phyloP scores from a whole-genome alignment of 164 flowering plant genomes.

The Stephania japonica region DNA sequence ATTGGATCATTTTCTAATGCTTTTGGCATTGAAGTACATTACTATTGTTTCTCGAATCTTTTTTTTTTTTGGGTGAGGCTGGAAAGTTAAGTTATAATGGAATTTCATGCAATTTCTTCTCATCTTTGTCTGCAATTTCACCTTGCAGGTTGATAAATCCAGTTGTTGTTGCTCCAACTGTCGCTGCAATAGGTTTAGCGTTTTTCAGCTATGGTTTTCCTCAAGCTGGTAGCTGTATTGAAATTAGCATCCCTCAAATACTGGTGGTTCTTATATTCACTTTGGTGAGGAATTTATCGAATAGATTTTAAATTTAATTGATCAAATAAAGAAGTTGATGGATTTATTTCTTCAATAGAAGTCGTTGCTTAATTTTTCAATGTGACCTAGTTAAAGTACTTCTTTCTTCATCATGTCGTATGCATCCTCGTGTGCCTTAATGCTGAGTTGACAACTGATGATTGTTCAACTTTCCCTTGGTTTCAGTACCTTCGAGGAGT shows the following conservation, averaged over 20 bases:
- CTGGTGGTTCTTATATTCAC: slow-evolving; percentile 67
- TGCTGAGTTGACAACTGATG: slow-evolving; percentile 4
- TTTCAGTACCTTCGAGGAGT: slow-evolving; percentile 80
- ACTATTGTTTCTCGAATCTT: neutral
- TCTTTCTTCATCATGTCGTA: neutral
- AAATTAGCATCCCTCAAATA: slow-evolving; percentile 74
- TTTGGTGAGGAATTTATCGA: slow-evolving; percentile 44
- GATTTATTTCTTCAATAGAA: neutral
- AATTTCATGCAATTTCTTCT: neutral
- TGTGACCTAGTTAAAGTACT: neutral
- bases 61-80: neutral
- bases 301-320: neutral
- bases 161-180: slow-evolving; percentile 84
- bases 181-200: slow-evolving; percentile 92
- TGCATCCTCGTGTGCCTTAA: slow-evolving; percentile 2
- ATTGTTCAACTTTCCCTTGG: slow-evolving; percentile 1
- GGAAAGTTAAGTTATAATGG: neutral
- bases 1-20: too few relatives aligned
- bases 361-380: neutral
- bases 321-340: neutral
- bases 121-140: neutral
- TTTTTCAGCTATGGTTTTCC: slow-evolving; percentile 92
- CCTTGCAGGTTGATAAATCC: slow-evolving; percentile 78
- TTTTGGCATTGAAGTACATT: neutral
- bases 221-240: slow-evolving; percentile 86